These are phyloP conservation scores for Metschnikowia koreensis DNA, from an alignment of 805 yeast species.

Conservation along the genomic window DNA sequence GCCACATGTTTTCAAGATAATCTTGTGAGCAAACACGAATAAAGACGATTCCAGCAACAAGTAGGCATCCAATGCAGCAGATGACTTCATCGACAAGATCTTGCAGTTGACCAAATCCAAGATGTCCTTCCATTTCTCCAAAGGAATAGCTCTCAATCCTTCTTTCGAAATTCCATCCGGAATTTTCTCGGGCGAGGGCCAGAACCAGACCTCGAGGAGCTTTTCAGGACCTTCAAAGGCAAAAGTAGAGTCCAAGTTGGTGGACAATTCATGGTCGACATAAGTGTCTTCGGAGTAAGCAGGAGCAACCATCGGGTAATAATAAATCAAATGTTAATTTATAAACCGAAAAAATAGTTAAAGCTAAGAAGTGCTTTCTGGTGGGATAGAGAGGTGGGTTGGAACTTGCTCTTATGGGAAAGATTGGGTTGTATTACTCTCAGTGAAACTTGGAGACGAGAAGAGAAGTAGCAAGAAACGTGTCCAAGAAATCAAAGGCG, in stretches of 20 bases:
- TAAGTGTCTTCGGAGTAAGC: slow-evolving; percentile 45
- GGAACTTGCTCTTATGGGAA: slow-evolving; percentile 40
- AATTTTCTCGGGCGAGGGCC: slow-evolving; percentile 44
- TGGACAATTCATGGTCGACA: slow-evolving; percentile 78
- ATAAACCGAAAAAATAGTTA: background rate
- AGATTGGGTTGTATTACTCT: slow-evolving; percentile 11
- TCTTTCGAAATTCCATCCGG: slow-evolving; percentile 36
- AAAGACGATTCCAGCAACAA: slow-evolving; percentile 85
- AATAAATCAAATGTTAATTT: background rate
- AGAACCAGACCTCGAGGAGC: slow-evolving; percentile 86
- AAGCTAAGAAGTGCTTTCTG: background rate
- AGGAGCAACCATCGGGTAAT: slow-evolving; percentile 39
- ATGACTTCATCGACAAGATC: slow-evolving; percentile 73
- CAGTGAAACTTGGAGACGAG: slow-evolving; percentile 34
- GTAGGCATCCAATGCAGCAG: slow-evolving; percentile 72
- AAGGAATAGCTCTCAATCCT: slow-evolving; percentile 64
- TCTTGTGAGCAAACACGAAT: slow-evolving; percentile 82
- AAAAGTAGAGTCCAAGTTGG: slow-evolving; percentile 77
- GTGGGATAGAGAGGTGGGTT: slow-evolving; percentile 26
- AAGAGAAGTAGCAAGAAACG: slow-evolving; percentile 52
- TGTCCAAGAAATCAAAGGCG: slow-evolving; percentile 24
- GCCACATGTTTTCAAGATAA: slow-evolving; percentile 92
- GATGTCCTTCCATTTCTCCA: slow-evolving; percentile 65
- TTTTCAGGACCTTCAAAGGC: slow-evolving; percentile 99
- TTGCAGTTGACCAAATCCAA: slow-evolving; percentile 86